phyloP scores from a whole-genome alignment of 202 grass and related monocot species.

The Hordeum pubiflorum region DNA sequence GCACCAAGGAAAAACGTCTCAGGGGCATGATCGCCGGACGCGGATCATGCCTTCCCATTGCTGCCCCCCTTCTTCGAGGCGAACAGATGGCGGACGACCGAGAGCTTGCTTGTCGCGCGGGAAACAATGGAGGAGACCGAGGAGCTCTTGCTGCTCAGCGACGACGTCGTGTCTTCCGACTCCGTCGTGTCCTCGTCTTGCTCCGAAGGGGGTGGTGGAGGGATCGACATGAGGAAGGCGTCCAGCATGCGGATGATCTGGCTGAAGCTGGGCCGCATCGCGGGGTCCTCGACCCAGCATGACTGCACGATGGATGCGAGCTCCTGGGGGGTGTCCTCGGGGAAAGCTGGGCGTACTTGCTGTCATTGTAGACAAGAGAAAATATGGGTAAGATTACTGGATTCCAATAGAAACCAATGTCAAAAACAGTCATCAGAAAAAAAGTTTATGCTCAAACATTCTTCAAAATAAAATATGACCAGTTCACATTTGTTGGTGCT shows the following conservation, averaged over 20 bases:
- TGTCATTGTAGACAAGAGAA: constrained; percentile 16
- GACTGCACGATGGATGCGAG: constrained; percentile 80
- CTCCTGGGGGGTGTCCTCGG: constrained; percentile 64
- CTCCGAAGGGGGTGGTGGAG: constrained; percentile 28
- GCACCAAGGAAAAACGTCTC: constrained; percentile 30
- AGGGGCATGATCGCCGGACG: constrained; percentile 7
- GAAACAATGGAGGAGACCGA: constrained; percentile 64
- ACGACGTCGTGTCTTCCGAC: constrained; percentile 26
- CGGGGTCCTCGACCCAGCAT: constrained; percentile 91
- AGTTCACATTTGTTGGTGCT: not conserved
- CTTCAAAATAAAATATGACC: not conserved
- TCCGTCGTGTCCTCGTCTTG: constrained; percentile 13
- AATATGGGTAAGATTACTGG: constrained; percentile 14
- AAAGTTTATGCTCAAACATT: not conserved
- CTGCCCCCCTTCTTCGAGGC: constrained; percentile 70
- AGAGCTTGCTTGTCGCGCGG: constrained; percentile 76
- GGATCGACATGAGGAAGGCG: constrained; percentile 62
- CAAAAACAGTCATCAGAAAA: not conserved
- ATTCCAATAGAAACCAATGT: not conserved
- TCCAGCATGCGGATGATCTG: constrained; percentile 95
- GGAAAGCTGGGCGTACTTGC: constrained; percentile 78
- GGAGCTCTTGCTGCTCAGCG: constrained; percentile 45
- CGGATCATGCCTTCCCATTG: constrained; percentile 50
- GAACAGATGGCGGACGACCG: constrained; percentile 89
- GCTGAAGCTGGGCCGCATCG: constrained; percentile 72